Evolutionary conservation across 129 eudicot species (phyloP).

Genomic region (Lactuca saligna): DNA sequence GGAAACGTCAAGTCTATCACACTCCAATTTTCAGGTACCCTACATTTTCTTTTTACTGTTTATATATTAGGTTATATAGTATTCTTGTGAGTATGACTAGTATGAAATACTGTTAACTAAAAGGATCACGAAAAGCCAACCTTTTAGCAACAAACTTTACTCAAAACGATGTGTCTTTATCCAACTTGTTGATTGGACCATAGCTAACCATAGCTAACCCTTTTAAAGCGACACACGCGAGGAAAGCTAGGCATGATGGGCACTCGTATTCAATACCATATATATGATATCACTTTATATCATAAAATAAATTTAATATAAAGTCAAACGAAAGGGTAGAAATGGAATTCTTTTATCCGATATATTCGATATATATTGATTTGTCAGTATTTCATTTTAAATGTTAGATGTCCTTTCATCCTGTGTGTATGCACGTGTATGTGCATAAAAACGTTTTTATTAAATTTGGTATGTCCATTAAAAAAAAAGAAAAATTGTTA

Average conservation of each 20-base stretch:
- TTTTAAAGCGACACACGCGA: constrained; percentile 21
- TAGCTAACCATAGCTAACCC: too few relatives aligned
- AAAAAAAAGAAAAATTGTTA: too few relatives aligned
- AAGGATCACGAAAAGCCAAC: neutral
- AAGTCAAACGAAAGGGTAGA: neutral
- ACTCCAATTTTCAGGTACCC: constrained; percentile 69
- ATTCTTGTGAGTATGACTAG: neutral
- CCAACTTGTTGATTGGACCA: constrained; percentile 37
- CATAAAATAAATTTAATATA: constrained; percentile 10
- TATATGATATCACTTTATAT: constrained; percentile 9
- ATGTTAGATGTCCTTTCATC: too few relatives aligned
- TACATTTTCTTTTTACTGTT: too few relatives aligned
- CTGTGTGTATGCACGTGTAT: neutral
- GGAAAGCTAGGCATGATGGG: constrained; percentile 19
- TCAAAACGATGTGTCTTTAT: constrained; percentile 7
- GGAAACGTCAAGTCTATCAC: constrained; percentile 62
- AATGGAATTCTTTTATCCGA: neutral
- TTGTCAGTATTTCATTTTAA: neutral
- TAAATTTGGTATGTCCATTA: neutral
- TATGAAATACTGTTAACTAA: constrained; percentile 5
- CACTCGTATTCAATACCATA: constrained; percentile 30
- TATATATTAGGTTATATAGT: too few relatives aligned
- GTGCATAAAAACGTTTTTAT: neutral
- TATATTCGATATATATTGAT: too few relatives aligned
- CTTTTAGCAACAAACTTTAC: constrained; percentile 10